phyloP scores from a whole-genome alignment of 192 early-diverging fungal species.

The Backusella westeae region DNA sequence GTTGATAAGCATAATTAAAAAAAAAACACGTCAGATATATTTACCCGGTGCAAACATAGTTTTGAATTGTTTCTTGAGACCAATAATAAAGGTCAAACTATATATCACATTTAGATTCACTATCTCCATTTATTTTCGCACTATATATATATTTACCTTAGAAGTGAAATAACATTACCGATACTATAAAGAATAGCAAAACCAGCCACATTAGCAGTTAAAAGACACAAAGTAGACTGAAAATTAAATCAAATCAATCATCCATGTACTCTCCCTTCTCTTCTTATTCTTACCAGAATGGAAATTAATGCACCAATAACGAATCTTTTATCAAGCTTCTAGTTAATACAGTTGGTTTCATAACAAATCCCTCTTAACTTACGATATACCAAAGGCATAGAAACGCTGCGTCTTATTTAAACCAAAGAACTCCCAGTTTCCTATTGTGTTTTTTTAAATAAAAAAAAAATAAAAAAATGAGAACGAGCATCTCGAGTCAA shows the following conservation, averaged over 20 bases:
- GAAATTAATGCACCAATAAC: conserved; percentile 77
- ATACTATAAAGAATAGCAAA: conserved; percentile 92
- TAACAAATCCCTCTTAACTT: conserved; percentile 1
- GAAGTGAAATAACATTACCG: conserved; percentile 84
- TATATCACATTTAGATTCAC: not conserved
- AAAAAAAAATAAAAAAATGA: not conserved
- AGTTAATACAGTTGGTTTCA: not conserved
- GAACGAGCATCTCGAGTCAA: not conserved
- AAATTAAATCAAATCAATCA: not conserved
- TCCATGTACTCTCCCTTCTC: not conserved
- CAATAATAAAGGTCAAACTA: conserved; percentile 88
- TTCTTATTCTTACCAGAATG: conserved; percentile 54
- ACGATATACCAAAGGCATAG: conserved; percentile 75
- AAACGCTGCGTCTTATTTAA: conserved; percentile 69
- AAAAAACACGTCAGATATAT: no score
- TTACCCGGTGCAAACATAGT: conserved; percentile 73
- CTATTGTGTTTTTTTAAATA: conserved; percentile 2
- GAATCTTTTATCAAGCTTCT: conserved; percentile 51
- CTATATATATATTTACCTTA: conserved; percentile 40
- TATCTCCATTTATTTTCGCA: not conserved
- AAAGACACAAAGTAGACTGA: conserved; percentile 60
- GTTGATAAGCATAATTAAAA: not conserved
- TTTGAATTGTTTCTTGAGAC: conserved; percentile 83
- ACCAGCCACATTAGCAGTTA: conserved; percentile 54
- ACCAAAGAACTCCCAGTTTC: conserved; percentile 40